Percentiles rank a stretch among this genome's conserved stretches.
Evolutionary conservation across 2,329 filamentous ascomycete species (phyloP).

Genomic region (Endoconidiophora polonica): DNA sequence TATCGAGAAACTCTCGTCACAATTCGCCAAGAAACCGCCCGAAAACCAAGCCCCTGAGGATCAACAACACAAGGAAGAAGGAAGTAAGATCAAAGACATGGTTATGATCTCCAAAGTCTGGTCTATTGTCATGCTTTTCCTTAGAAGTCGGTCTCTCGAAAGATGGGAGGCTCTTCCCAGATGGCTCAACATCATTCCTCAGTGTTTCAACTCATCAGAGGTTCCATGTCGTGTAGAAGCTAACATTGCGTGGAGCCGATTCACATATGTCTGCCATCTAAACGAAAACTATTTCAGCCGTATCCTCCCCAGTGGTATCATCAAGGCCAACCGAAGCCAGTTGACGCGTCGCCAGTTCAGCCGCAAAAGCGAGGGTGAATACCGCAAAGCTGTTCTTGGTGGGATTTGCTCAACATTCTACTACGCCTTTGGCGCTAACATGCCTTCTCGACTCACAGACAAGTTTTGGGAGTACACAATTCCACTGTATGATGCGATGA

Average conservation of each 20-base stretch:
- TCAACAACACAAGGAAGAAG: not conserved
- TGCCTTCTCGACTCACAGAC: conserved; percentile 49
- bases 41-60: not conserved
- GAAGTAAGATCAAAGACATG: conserved; percentile 12
- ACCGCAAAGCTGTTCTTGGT: conserved; percentile 41
- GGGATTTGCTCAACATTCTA: conserved; percentile 71
- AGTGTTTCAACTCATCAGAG: conserved; percentile 70
- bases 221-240: conserved; percentile 54
- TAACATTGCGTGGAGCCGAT: conserved; percentile 70
- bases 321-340: conserved; percentile 9
- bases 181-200: conserved; percentile 67
- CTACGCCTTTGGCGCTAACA: conserved; percentile 60
- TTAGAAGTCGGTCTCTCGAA: conserved; percentile 43
- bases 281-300: conserved; percentile 42
- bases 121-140: conserved; percentile 64
- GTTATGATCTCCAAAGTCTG: conserved; percentile 71
- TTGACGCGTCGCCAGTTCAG: conserved; percentile 7
- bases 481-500: conserved; percentile 19
- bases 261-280: conserved; percentile 57
- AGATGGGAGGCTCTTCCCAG: conserved; percentile 58
- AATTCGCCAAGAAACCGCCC: conserved; percentile 43
- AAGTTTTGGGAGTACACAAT: conserved; percentile 66
- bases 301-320: conserved; percentile 22
- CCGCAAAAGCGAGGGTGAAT: conserved; percentile 37
- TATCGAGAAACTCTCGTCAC: conserved; percentile 45